These are phyloP conservation scores for Phtheirospermum japonicum DNA, from an alignment of 257 asterid genomes.

Conservation along the genomic window DNA sequence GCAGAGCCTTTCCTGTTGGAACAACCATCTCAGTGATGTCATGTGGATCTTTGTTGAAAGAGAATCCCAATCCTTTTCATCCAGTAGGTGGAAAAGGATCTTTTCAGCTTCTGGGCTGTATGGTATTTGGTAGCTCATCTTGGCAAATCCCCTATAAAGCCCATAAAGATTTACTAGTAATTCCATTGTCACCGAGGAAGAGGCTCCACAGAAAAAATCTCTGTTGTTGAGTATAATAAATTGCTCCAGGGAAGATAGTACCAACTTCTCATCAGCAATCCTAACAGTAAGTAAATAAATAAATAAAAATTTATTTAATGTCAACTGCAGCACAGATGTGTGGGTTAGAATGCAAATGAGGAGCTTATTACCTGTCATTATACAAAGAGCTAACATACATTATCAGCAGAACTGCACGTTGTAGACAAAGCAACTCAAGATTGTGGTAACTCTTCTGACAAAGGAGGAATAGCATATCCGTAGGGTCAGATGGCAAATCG, in stretches of 20 bases:
- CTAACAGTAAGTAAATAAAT: constrained; percentile 31
- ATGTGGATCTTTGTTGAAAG: constrained; percentile 61
- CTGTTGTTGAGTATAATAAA: constrained; percentile 70
- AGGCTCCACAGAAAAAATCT: constrained; percentile 38
- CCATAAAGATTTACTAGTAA: constrained; percentile 64
- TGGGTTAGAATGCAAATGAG: constrained; percentile 14
- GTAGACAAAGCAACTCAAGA: constrained; percentile 56
- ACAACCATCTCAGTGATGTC: constrained; percentile 77
- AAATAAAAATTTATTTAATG: constrained; percentile 5
- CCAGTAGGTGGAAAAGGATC: constrained; percentile 57
- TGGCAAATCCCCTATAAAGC: constrained; percentile 74
- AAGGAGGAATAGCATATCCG: constrained; percentile 79
- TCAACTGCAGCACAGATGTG: constrained; percentile 2
- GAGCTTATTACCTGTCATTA: constrained; percentile 64
- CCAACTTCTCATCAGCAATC: constrained; percentile 79
- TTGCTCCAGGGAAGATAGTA: constrained; percentile 89
- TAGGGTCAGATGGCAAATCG: constrained; percentile 84
- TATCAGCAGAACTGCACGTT: constrained; percentile 68
- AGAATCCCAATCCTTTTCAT: constrained; percentile 75
- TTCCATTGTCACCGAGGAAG: constrained; percentile 50
- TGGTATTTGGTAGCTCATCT: constrained; percentile 74
- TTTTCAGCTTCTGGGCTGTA: constrained; percentile 89
- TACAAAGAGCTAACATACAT: constrained; percentile 70
- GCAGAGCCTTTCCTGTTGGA: constrained; percentile 87
- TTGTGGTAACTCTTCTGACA: constrained; percentile 73